phyloP scores from a whole-genome alignment of 2,329 filamentous ascomycete species.

The Fusarium floridanum region DNA sequence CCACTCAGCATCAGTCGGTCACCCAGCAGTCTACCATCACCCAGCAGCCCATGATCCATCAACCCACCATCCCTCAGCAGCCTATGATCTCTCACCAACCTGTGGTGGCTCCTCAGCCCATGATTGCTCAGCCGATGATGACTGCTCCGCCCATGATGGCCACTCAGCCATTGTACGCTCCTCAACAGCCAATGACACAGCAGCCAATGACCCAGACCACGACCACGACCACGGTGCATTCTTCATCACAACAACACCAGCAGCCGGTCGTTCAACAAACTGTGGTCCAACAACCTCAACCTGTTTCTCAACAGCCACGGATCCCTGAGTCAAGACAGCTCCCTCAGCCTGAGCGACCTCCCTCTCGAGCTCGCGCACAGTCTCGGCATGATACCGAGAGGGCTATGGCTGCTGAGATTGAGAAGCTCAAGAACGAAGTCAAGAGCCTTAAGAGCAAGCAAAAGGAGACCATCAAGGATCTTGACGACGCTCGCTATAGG shows the following conservation, averaged over 20 bases:
- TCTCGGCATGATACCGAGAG: slow-evolving; percentile 41
- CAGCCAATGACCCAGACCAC: slow-evolving; percentile 6
- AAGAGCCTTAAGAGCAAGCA: slow-evolving; percentile 39
- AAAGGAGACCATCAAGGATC: slow-evolving; percentile 40
- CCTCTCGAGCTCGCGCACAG: slow-evolving; percentile 30
- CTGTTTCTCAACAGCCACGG: slow-evolving; percentile 17
- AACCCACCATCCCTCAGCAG: slow-evolving; percentile 30
- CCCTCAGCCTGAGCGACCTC: slow-evolving; percentile 26
- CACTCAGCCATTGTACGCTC: slow-evolving; percentile 16
- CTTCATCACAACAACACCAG: slow-evolving; percentile 18
- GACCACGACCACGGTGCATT: slow-evolving; percentile 24
- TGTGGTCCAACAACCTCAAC: slow-evolving; percentile 14
- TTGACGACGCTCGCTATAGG: slow-evolving; percentile 41
- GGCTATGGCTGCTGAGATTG: slow-evolving; percentile 38
- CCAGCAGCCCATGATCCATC: slow-evolving; percentile 31
- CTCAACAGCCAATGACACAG: slow-evolving; percentile 25
- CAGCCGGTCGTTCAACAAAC: slow-evolving; percentile 27
- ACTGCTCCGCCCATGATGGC: slow-evolving; percentile 7
- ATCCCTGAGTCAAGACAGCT: slow-evolving; percentile 36
- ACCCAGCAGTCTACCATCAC: slow-evolving; percentile 22
- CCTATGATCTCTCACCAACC: slow-evolving; percentile 30
- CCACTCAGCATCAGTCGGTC: slow-evolving; percentile 21
- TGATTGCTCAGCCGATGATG: slow-evolving; percentile 34
- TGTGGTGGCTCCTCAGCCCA: slow-evolving; percentile 34
- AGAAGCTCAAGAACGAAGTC: slow-evolving; percentile 41